phyloP scores from a whole-genome alignment of 2,329 filamentous ascomycete genomes.

The Alternaria rosae region DNA sequence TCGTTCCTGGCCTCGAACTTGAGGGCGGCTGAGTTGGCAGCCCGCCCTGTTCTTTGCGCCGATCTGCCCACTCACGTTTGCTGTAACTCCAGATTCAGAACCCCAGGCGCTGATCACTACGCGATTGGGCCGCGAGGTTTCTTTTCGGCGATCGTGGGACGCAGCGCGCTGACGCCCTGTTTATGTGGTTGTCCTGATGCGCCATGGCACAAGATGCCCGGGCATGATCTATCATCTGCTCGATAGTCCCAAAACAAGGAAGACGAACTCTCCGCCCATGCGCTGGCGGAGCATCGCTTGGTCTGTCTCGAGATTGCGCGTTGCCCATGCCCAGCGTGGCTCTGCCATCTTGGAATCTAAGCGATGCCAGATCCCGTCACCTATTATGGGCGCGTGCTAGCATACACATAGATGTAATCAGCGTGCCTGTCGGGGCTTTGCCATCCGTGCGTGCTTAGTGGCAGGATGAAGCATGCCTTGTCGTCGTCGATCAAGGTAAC shows the following conservation, averaged over 20 bases:
- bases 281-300: background rate
- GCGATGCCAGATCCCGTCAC: background rate
- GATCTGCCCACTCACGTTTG: conserved; percentile 9
- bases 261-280: background rate
- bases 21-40: conserved; percentile 10
- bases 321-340: conserved; percentile 3
- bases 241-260: background rate
- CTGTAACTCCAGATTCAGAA: conserved; percentile 22
- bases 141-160: conserved; percentile 20
- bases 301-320: conserved; percentile 2
- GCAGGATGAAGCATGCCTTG: conserved; percentile 10
- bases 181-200: background rate
- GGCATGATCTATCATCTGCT: background rate
- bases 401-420: conserved; percentile 4
- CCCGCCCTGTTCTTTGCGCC: conserved; percentile 1
- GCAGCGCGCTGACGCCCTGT: conserved; percentile 10
- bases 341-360: background rate
- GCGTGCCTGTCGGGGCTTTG: conserved; percentile 1
- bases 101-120: conserved; percentile 33
- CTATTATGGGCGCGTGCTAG: conserved; percentile 4
- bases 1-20: conserved; percentile 9
- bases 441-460: conserved; percentile 10
- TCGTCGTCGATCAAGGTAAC: conserved; percentile 23
- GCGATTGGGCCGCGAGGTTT: conserved; percentile 13
- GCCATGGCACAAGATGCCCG: background rate